These are phyloP conservation scores for Triangularia verruculosa DNA, from an alignment of 2,329 filamentous ascomycete genomes.

Conservation along the genomic window DNA sequence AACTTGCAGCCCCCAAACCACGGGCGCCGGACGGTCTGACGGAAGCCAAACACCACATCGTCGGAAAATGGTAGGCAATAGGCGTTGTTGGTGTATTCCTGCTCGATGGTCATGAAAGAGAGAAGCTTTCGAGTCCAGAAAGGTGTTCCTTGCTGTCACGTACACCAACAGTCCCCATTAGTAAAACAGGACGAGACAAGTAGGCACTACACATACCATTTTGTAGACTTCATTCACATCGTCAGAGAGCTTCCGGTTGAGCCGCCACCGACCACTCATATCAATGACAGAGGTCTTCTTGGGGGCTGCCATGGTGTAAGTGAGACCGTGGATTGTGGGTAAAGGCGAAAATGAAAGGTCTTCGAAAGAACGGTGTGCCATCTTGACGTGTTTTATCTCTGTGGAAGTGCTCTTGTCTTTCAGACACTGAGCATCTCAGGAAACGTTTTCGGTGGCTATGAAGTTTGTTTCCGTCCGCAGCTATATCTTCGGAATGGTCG, in stretches of 20 bases:
- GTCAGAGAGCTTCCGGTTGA: neutral
- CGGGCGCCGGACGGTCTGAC: neutral
- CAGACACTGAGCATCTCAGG: neutral
- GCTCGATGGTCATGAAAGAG: neutral
- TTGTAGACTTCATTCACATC: neutral
- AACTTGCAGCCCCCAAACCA: neutral
- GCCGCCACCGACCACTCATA: neutral
- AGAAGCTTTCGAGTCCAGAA: neutral
- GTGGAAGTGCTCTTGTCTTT: neutral
- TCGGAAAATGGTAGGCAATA: neutral
- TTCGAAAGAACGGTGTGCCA: neutral
- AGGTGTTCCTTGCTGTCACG: neutral
- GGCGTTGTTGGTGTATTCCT: neutral
- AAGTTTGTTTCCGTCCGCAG: neutral
- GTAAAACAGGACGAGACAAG: neutral
- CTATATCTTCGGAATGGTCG: neutral
- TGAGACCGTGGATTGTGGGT: neutral
- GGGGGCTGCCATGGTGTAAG: neutral
- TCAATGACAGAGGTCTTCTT: neutral
- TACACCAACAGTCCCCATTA: neutral
- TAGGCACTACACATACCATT: neutral
- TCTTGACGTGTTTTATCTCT: neutral
- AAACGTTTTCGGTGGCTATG: neutral
- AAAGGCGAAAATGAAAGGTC: neutral
- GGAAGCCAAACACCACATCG: neutral